Evolutionary conservation across 164 flowering plant genomes (phyloP).

Genomic region (Buxus sempervirens): DNA sequence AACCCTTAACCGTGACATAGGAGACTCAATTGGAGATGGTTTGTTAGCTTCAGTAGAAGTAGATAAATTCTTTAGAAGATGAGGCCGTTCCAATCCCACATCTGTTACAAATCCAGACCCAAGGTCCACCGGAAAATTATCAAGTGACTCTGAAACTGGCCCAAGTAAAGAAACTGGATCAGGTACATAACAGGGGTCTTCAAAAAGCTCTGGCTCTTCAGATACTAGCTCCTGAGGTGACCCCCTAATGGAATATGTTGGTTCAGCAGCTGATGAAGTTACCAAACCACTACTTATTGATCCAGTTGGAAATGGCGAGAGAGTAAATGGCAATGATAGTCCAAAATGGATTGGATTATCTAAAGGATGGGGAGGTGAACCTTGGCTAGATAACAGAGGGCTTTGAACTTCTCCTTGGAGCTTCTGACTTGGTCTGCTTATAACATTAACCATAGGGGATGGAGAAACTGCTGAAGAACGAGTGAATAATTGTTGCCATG

Average conservation of each 20-base stretch:
- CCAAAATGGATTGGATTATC: conserved; percentile 63
- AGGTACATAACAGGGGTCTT: conserved; percentile 90
- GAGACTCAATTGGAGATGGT: conserved; percentile 95
- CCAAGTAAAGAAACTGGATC: conserved; percentile 88
- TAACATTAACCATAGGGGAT: conserved; percentile 40
- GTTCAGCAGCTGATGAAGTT: conserved; percentile 39
- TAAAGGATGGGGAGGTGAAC: conserved; percentile 36
- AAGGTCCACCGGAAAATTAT: conserved; percentile 72
- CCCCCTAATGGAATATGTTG: conserved; percentile 39
- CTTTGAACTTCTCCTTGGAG: conserved; percentile 39
- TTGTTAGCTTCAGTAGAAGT: conserved; percentile 49
- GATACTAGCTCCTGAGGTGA: conserved; percentile 35
- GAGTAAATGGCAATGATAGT: conserved; percentile 49
- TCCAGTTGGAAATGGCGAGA: conserved; percentile 40
- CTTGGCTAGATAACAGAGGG: conserved; percentile 27
- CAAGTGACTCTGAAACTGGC: conserved; percentile 95
- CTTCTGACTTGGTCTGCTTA: conserved; percentile 49
- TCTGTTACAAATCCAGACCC: conserved; percentile 54
- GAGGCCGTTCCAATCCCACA: conserved; percentile 37
- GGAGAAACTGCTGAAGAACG: conserved; percentile 51
- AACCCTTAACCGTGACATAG: conserved; percentile 57
- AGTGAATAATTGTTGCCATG: conserved; percentile 93
- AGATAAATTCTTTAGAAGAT: conserved; percentile 38
- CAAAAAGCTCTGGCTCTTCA: conserved; percentile 80
- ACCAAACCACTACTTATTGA: conserved; percentile 36